Percentiles rank a stretch among this genome's conserved stretches.
phyloP scores from a whole-genome alignment of 106 monocot genomes.

The Vanilla planifolia region DNA sequence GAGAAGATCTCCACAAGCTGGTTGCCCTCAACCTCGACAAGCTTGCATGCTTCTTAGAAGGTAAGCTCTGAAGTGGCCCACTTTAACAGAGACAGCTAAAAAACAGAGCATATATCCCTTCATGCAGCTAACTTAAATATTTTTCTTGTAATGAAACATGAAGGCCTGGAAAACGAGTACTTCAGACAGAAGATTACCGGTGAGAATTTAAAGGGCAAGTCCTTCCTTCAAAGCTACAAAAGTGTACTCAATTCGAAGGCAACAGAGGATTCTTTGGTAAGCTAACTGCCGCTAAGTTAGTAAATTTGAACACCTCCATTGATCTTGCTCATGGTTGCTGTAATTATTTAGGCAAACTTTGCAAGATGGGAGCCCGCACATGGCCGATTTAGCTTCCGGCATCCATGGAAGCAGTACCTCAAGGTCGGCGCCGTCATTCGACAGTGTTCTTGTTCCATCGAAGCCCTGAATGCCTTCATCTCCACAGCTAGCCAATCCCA shows the following conservation, averaged over 20 bases:
- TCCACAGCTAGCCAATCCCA: not conserved
- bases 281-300: not conserved
- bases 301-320: too few relatives aligned
- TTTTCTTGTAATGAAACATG: conserved; percentile 2
- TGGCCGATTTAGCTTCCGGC: conserved; percentile 38
- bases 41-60: conserved; percentile 54
- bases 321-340: too few relatives aligned
- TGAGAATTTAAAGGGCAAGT: conserved; percentile 19
- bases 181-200: conserved; percentile 15
- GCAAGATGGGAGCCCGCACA: conserved; percentile 74
- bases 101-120: not conserved
- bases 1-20: conserved; percentile 49
- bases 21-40: conserved; percentile 44
- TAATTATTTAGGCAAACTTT: conserved; percentile 39
- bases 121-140: not conserved
- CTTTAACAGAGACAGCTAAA: not conserved
- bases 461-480: conserved; percentile 30
- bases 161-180: conserved; percentile 38
- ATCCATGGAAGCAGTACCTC: conserved; percentile 65
- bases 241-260: conserved; percentile 65
- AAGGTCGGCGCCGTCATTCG: conserved; percentile 41
- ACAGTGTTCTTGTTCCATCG: conserved; percentile 41
- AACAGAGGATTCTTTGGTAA: conserved; percentile 45
- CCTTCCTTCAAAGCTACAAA: conserved; percentile 34
- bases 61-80: conserved; percentile 11